Evolutionary conservation across 2,329 filamentous ascomycete species (phyloP).

Genomic region (Plenodomus biglobosus): DNA sequence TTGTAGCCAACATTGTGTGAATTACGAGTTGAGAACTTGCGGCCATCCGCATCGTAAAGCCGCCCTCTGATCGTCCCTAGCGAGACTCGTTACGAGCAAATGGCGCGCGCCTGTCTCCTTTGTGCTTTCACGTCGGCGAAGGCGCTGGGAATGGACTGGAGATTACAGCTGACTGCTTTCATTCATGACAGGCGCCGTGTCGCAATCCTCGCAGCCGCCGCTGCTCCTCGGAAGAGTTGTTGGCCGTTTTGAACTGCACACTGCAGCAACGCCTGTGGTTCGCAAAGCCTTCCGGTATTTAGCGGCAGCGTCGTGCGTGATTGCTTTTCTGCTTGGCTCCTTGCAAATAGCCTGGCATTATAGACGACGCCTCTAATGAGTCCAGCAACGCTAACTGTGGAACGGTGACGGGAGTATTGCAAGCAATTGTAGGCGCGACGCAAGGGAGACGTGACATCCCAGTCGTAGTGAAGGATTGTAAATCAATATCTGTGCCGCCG

Average conservation of each 20-base stretch:
- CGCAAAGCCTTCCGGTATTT: constrained; percentile 20
- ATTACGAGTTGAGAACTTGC: constrained; percentile 43
- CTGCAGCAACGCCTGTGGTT: constrained; percentile 15
- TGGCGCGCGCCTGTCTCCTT: constrained; percentile 17
- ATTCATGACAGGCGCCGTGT: constrained; percentile 15
- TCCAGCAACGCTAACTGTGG: constrained; percentile 35
- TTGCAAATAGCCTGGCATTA: constrained; percentile 12
- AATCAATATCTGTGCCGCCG: constrained; percentile 27
- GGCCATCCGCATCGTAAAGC: constrained; percentile 44
- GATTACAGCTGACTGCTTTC: constrained; percentile 18
- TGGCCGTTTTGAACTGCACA: constrained; percentile 2
- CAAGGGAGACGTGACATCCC: constrained; percentile 31
- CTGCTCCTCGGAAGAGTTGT: constrained; percentile 1
- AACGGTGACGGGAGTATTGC: constrained; percentile 30
- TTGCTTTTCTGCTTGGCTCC: constrained; percentile 36
- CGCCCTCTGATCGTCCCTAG: constrained; percentile 37
- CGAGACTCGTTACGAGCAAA: constrained; percentile 41
- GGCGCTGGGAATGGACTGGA: not conserved
- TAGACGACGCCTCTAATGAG: constrained; percentile 19
- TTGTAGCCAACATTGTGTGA: constrained; percentile 29
- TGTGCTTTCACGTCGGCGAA: constrained; percentile 4
- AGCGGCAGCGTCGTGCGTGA: constrained; percentile 18
- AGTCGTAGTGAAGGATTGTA: constrained; percentile 20
- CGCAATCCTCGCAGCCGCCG: constrained; percentile 18
- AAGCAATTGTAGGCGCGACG: constrained; percentile 24